Evolutionary conservation across 148 eudicot genomes (phyloP).

Genomic region (Silene uniflora): DNA sequence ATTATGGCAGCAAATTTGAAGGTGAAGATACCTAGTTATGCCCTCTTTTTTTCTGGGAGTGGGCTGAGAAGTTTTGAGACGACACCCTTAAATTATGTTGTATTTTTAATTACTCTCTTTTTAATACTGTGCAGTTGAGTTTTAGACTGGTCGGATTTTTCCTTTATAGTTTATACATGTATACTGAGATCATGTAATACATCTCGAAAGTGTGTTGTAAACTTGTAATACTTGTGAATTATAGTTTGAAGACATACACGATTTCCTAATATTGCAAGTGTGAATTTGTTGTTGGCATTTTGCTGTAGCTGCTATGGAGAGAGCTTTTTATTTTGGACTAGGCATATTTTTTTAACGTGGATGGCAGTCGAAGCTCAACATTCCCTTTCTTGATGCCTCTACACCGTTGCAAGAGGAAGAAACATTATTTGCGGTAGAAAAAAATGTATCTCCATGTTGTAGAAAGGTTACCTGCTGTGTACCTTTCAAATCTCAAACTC

Average conservation of each 20-base stretch:
- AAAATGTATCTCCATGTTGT: neutral
- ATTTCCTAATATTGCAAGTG: neutral
- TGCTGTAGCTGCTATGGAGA: neutral
- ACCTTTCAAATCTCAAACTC: too few relatives aligned
- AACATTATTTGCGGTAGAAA: too few relatives aligned
- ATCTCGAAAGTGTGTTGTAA: neutral
- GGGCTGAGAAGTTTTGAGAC: conserved; percentile 12
- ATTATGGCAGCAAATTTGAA: conserved; percentile 4
- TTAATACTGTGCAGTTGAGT: neutral
- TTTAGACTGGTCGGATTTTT: neutral
- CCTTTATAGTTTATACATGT: conserved; percentile 2
- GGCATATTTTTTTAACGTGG: neutral
- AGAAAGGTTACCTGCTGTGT: too few relatives aligned
- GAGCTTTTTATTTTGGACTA: neutral
- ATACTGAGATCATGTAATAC: conserved; percentile 4
- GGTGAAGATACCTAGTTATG: neutral
- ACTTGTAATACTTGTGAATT: neutral
- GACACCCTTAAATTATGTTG: neutral
- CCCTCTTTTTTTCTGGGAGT: neutral
- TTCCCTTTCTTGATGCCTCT: neutral
- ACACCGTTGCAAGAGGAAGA: neutral
- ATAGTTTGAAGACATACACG: neutral
- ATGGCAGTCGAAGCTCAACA: neutral
- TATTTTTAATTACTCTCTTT: neutral
- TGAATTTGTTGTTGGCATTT: neutral